Percentiles rank a stretch among this genome's conserved stretches.
Conservation (phyloP, 2,329 filamentous ascomycete species). For the Penicillium janthinellum region DNA sequence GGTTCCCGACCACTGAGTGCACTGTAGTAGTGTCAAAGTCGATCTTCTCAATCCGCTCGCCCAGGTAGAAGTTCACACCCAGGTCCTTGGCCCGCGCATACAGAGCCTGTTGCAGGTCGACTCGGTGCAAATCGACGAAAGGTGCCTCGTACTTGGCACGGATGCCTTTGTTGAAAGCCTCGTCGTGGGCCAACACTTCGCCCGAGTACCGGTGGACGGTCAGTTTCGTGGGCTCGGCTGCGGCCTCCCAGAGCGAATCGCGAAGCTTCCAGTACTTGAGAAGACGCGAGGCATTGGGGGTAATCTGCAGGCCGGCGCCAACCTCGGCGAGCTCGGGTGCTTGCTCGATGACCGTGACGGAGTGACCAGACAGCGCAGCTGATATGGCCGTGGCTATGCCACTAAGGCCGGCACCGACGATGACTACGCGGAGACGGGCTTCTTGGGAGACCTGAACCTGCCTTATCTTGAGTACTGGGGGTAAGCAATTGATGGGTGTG, state of each 20-base stretch:
- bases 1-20: conserved; percentile 47
- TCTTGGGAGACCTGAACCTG: conserved; percentile 20
- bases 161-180: conserved; percentile 57
- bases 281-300: conserved; percentile 37
- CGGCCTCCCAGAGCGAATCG: conserved; percentile 29
- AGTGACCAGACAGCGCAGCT: conserved; percentile 29
- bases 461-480: not conserved
- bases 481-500: not conserved
- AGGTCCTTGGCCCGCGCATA: conserved; percentile 55
- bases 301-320: conserved; percentile 68
- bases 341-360: conserved; percentile 33
- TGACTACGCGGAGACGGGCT: conserved; percentile 29
- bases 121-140: conserved; percentile 63
- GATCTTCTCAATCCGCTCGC: conserved; percentile 51
- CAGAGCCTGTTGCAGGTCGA: conserved; percentile 61
- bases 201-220: conserved; percentile 40
- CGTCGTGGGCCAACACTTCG: conserved; percentile 47
- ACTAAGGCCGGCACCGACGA: conserved; percentile 36
- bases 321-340: conserved; percentile 41
- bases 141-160: conserved; percentile 58
- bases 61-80: conserved; percentile 55
- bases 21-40: conserved; percentile 32
- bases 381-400: conserved; percentile 36
- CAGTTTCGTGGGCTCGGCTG: conserved; percentile 36
- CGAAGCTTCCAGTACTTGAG: conserved; percentile 34